Evolutionary conservation across 169 alveolate species (phyloP).

Genomic region (Plasmodium vivax): DNA sequence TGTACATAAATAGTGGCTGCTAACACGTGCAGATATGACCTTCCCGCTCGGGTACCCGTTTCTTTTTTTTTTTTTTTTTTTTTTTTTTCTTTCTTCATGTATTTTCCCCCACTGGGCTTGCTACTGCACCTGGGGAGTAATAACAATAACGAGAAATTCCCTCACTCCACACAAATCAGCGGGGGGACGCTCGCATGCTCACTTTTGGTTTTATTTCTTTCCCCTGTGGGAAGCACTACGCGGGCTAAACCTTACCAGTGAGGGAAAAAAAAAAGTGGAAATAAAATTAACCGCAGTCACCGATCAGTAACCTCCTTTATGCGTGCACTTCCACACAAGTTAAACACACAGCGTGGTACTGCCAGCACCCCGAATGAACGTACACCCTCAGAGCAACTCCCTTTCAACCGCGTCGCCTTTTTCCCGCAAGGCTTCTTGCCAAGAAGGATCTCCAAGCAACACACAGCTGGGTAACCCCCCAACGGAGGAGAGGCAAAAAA

Average conservation of each 20-base stretch:
- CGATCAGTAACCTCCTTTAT: neutral
- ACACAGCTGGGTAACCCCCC: slow-evolving; percentile 1
- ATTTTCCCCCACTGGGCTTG: neutral
- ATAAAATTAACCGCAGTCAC: neutral
- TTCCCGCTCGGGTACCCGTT: neutral
- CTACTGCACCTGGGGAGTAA: neutral
- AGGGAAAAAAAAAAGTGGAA: neutral
- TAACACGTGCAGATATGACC: neutral
- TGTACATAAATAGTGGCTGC: neutral
- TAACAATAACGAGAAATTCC: neutral
- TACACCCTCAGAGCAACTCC: neutral
- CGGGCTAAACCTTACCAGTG: neutral
- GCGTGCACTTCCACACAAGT: neutral
- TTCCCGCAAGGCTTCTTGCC: neutral
- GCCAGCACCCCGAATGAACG: neutral
- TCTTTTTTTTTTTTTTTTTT: neutral
- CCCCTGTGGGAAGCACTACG: neutral
- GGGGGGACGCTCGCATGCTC: neutral
- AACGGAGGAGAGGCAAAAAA: neutral
- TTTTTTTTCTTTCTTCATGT: neutral
- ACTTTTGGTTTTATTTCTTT: neutral
- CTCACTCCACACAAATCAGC: neutral
- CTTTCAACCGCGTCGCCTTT: neutral
- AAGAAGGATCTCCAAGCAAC: neutral
- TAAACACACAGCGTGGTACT: neutral